phyloP scores from a whole-genome alignment of 805 yeast genomes.

The Priceomyces castillae region DNA sequence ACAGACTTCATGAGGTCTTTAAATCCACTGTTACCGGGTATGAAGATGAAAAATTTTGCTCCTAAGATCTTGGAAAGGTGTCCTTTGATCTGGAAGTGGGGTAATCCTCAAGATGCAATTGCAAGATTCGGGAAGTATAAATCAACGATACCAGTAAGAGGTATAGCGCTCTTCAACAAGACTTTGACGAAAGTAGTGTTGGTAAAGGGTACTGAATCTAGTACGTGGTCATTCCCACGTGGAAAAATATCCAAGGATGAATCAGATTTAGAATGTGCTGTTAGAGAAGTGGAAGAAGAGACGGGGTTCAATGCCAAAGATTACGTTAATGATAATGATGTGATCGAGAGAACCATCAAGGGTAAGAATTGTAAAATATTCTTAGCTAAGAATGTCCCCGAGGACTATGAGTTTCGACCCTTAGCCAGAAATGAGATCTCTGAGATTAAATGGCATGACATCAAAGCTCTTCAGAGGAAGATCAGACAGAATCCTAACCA shows the following conservation, averaged over 20 bases:
- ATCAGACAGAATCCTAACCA: conserved; percentile 35
- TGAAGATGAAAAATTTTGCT: conserved; percentile 77
- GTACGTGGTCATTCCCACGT: conserved; percentile 91
- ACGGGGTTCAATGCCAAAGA: conserved; percentile 83
- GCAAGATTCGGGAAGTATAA: conserved; percentile 81
- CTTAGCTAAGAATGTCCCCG: conserved; percentile 74
- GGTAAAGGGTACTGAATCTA: conserved; percentile 80
- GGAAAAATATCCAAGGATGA: conserved; percentile 96
- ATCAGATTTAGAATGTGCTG: conserved; percentile 81
- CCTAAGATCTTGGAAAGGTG: conserved; percentile 63
- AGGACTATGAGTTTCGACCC: conserved; percentile 71
- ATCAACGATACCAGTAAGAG: conserved; percentile 90
- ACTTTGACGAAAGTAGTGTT: conserved; percentile 67
- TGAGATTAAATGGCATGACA: conserved; percentile 73
- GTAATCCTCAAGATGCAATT: conserved; percentile 76
- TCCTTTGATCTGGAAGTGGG: conserved; percentile 82
- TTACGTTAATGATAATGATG: conserved; percentile 65
- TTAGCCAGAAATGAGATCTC: conserved; percentile 85
- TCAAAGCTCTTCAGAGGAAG: conserved; percentile 44
- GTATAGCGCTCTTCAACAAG: conserved; percentile 82
- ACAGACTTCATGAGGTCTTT: conserved; percentile 73
- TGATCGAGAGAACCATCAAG: conserved; percentile 72
- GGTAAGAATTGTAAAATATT: conserved; percentile 87
- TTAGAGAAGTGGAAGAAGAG: conserved; percentile 90
- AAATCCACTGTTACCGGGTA: conserved; percentile 71